These are phyloP conservation scores for Gorgonomyces haynaldii DNA, from an alignment of 192 early-diverging fungal genomes.

Conservation along the genomic window DNA sequence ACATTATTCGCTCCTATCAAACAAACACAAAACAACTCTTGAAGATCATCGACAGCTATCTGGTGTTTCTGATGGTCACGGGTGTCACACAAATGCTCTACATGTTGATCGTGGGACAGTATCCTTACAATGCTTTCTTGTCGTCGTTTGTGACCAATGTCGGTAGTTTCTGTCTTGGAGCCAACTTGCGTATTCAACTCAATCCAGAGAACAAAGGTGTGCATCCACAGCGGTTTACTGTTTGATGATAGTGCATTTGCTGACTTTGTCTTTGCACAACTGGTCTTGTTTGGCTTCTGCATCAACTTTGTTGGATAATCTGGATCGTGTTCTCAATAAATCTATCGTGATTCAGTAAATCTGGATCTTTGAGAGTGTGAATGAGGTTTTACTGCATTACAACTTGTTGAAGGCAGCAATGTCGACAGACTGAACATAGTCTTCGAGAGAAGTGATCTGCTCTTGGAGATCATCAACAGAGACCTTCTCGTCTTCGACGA, in stretches of 20 bases:
- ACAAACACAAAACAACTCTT: conserved; percentile 63
- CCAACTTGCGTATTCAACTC: conserved; percentile 87
- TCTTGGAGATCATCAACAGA: conserved; percentile 72
- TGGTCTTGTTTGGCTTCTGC: conserved; percentile 82
- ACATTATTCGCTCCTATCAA: conserved; percentile 30
- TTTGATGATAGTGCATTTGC: conserved; percentile 65
- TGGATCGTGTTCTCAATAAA: too few relatives aligned
- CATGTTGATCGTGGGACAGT: conserved; percentile 74
- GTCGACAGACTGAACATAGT: conserved; percentile 87
- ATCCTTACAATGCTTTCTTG: conserved; percentile 95
- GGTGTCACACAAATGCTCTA: conserved; percentile 88
- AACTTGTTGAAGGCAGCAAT: conserved; percentile 83
- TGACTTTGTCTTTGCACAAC: conserved; percentile 77
- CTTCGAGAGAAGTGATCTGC: conserved; percentile 62
- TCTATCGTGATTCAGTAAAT: not conserved
- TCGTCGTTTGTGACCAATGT: conserved; percentile 88
- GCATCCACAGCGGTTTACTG: conserved; percentile 59
- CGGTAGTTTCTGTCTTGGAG: conserved; percentile 87
- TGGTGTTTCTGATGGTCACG: conserved; percentile 80
- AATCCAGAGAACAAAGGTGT: conserved; percentile 73
- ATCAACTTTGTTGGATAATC: conserved; percentile 84
- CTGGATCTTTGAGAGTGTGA: not conserved
- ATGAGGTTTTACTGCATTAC: conserved; percentile 34
- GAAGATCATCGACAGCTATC: conserved; percentile 87
- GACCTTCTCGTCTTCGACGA: conserved; percentile 91